These are phyloP conservation scores for Remersonia thermophila DNA, from an alignment of 2,329 filamentous ascomycete species.

Conservation along the genomic window DNA sequence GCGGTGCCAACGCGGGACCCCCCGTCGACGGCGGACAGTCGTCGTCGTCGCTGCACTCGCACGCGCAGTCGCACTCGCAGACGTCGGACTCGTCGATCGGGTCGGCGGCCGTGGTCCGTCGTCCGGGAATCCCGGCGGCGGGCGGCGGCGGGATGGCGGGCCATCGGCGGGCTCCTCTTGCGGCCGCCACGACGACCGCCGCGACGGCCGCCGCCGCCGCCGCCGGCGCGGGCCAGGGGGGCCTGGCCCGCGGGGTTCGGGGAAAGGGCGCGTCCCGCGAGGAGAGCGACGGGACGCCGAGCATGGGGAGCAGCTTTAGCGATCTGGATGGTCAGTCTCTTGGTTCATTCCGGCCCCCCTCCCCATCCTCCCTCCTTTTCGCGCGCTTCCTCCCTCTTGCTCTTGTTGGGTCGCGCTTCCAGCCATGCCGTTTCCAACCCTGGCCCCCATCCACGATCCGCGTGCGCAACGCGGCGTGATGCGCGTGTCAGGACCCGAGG, in stretches of 20 bases:
- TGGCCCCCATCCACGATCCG: too few relatives aligned
- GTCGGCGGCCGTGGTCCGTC: constrained; percentile 32
- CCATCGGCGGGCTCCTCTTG: neutral
- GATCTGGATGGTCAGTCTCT: constrained; percentile 57
- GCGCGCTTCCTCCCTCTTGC: too few relatives aligned
- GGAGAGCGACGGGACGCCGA: constrained; percentile 61
- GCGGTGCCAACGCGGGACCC: too few relatives aligned
- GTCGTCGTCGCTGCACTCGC: too few relatives aligned
- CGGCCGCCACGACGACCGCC: too few relatives aligned
- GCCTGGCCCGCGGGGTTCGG: constrained; percentile 36
- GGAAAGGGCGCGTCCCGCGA: constrained; percentile 42
- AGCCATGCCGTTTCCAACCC: too few relatives aligned
- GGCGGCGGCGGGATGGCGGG: constrained; percentile 2
- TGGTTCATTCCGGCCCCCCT: neutral
- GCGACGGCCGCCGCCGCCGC: too few relatives aligned
- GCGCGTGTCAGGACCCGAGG: constrained; percentile 1
- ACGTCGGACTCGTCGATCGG: constrained; percentile 52
- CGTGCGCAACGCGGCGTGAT: too few relatives aligned
- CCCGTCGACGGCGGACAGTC: too few relatives aligned
- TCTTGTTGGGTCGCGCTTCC: too few relatives aligned
- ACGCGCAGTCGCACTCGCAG: constrained; percentile 36
- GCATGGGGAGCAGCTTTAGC: constrained; percentile 77
- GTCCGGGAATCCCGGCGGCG: constrained; percentile 18
- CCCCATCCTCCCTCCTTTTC: neutral
- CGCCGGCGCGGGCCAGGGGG: too few relatives aligned